Percentiles rank a stretch among this genome's conserved stretches.
Conservation (phyloP, 2,329 filamentous ascomycete species). For the Trichophyton verrucosum region DNA sequence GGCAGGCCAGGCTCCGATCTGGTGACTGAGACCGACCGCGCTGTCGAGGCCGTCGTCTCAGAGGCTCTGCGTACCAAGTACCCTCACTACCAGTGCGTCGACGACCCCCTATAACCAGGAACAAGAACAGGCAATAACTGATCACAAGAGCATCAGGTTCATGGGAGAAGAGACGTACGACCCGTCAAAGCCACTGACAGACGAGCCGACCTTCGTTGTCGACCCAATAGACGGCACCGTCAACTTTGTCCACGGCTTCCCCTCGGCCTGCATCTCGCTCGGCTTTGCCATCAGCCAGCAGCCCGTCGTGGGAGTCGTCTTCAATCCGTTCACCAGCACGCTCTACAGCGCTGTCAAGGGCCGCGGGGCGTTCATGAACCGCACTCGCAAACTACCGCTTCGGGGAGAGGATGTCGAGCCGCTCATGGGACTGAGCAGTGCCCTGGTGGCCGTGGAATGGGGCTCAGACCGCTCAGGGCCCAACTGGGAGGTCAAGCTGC, state of each 20-base stretch:
- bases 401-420: constrained; percentile 31
- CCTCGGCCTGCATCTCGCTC: constrained; percentile 47
- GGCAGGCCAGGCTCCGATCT: constrained; percentile 41
- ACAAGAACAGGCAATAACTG: background rate
- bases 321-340: constrained; percentile 46
- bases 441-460: constrained; percentile 50
- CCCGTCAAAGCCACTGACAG: constrained; percentile 39
- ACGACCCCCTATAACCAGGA: background rate
- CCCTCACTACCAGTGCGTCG: constrained; percentile 38
- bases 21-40: constrained; percentile 52
- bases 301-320: constrained; percentile 48
- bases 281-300: constrained; percentile 41
- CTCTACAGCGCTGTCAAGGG: constrained; percentile 46
- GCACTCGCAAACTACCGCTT: constrained; percentile 34
- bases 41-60: constrained; percentile 48
- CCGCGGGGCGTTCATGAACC: constrained; percentile 40
- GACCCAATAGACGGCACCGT: constrained; percentile 55
- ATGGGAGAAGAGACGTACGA: constrained; percentile 51
- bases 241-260: constrained; percentile 52
- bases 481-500: constrained; percentile 45
- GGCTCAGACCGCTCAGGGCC: constrained; percentile 45
- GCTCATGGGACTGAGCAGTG: constrained; percentile 38
- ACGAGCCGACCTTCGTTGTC: constrained; percentile 47
- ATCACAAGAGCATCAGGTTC: constrained; percentile 26
- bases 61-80: constrained; percentile 39